Evolutionary conservation across 2,329 filamentous ascomycete genomes (phyloP).

Genomic region (Akanthomyces uredinophilus): DNA sequence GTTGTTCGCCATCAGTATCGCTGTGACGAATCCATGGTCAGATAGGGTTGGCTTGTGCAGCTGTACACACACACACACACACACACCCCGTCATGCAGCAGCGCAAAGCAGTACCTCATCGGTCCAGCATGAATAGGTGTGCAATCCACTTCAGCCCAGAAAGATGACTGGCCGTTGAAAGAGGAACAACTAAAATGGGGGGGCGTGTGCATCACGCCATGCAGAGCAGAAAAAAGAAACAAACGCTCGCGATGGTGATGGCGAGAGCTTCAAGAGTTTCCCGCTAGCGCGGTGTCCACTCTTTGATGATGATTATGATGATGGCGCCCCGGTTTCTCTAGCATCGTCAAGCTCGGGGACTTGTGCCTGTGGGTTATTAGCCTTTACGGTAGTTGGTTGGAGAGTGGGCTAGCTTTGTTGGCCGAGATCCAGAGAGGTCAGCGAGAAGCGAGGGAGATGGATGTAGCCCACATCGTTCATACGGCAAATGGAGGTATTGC

Average conservation of each 20-base stretch:
- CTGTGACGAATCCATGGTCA: neutral
- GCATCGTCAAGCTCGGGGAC: neutral
- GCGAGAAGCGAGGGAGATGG: neutral
- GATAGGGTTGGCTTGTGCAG: neutral
- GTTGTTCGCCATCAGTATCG: neutral
- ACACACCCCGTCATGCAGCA: neutral
- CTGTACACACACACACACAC: neutral
- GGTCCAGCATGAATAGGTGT: neutral
- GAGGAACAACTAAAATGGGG: neutral
- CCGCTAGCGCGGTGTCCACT: constrained; percentile 8
- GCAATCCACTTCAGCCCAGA: constrained; percentile 1
- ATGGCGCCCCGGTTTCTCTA: neutral
- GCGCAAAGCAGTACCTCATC: neutral
- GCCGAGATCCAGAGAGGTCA: neutral
- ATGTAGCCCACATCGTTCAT: neutral
- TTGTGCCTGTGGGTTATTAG: neutral
- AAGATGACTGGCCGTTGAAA: neutral
- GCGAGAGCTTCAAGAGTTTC: constrained; percentile 13
- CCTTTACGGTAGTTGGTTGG: neutral
- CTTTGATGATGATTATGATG: constrained; percentile 6
- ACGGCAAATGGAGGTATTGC: neutral
- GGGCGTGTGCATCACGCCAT: neutral
- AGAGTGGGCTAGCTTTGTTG: neutral
- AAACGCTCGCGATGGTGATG: neutral
- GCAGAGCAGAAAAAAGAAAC: neutral